Conservation (phyloP, 495 filamentous ascomycete genomes). For the Penicillium turbatum region DNA sequence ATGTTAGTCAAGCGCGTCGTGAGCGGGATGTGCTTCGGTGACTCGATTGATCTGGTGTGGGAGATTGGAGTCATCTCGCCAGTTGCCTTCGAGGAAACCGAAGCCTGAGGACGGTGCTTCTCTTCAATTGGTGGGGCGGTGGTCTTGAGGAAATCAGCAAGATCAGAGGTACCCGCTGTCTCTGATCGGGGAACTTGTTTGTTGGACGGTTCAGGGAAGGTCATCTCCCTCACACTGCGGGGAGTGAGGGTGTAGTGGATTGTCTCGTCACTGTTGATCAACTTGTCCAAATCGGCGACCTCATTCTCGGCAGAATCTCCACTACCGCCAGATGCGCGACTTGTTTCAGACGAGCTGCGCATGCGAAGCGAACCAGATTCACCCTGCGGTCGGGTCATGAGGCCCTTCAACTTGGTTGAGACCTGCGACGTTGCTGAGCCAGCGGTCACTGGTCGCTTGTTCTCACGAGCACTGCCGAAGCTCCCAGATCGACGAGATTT, state of each 20-base stretch:
- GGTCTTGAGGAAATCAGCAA: conserved; percentile 37
- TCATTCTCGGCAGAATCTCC: conserved; percentile 45
- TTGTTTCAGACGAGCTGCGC: conserved; percentile 49
- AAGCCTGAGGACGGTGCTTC: conserved; percentile 16
- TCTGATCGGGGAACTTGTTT: conserved; percentile 31
- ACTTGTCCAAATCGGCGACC: conserved; percentile 67
- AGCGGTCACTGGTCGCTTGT: conserved; percentile 50
- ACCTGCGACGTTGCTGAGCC: conserved; percentile 50
- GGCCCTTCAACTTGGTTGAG: conserved; percentile 50
- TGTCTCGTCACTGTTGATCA: conserved; percentile 86
- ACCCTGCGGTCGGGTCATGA: conserved; percentile 43
- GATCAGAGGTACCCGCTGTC: conserved; percentile 36
- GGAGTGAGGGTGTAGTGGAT: conserved; percentile 93
- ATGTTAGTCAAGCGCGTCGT: conserved; percentile 24
- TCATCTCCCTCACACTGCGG: conserved; percentile 79
- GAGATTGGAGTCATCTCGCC: conserved; percentile 14
- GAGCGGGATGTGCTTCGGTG: conserved; percentile 29
- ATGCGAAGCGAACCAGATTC: conserved; percentile 40
- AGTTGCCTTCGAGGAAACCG: conserved; percentile 25
- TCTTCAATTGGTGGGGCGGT: conserved; percentile 31
- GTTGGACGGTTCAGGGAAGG: conserved; percentile 47
- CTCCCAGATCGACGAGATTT: conserved; percentile 38
- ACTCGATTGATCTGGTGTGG: conserved; percentile 21
- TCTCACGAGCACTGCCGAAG: conserved; percentile 44
- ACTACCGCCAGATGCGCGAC: conserved; percentile 31